phyloP scores from a whole-genome alignment of 2,329 filamentous ascomycete species.

The Davidsoniella eucalypti region DNA sequence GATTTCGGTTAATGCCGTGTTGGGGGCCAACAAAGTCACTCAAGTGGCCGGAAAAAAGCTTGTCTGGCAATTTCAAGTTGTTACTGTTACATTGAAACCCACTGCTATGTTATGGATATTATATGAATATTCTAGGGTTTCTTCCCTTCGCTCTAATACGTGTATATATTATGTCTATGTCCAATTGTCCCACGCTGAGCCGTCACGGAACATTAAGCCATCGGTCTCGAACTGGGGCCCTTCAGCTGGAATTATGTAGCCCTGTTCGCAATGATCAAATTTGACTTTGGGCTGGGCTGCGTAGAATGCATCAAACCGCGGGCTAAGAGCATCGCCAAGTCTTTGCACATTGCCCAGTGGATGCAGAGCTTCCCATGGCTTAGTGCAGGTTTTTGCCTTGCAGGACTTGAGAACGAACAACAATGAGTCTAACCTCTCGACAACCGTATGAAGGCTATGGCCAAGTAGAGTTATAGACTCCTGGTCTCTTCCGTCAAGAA shows the following conservation, averaged over 20 bases:
- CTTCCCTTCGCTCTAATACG: too few species aligned
- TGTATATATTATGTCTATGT: slow-evolving; percentile 7
- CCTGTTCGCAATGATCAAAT: slow-evolving; percentile 36
- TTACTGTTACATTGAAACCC: too few species aligned
- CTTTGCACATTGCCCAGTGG: slow-evolving; percentile 33
- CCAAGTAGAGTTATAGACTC: slow-evolving; percentile 18
- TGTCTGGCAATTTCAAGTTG: too few species aligned
- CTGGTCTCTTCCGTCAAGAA: slow-evolving; percentile 13
- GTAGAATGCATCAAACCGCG: slow-evolving; percentile 36
- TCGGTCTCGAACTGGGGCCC: slow-evolving; percentile 28
- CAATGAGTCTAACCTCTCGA: slow-evolving; percentile 39
- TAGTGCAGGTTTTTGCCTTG: slow-evolving; percentile 32
- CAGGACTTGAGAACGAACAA: slow-evolving; percentile 45
- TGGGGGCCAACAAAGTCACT: too few species aligned
- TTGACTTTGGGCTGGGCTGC: slow-evolving; percentile 28
- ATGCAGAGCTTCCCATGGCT: slow-evolving; percentile 40
- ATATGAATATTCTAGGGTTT: too few species aligned
- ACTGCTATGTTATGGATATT: too few species aligned
- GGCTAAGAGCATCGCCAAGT: slow-evolving; percentile 32
- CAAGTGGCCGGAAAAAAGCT: too few species aligned
- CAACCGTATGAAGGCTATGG: slow-evolving; percentile 23
- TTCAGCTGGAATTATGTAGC: slow-evolving; percentile 38
- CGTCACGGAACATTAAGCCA: slow-evolving; percentile 16
- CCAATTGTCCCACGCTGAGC: slow-evolving; percentile 18
- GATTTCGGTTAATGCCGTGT: too few species aligned